These are phyloP conservation scores for Trebouxiophyceae sp. DNA, from an alignment of 163 green algal genomes.

Conservation along the genomic window DNA sequence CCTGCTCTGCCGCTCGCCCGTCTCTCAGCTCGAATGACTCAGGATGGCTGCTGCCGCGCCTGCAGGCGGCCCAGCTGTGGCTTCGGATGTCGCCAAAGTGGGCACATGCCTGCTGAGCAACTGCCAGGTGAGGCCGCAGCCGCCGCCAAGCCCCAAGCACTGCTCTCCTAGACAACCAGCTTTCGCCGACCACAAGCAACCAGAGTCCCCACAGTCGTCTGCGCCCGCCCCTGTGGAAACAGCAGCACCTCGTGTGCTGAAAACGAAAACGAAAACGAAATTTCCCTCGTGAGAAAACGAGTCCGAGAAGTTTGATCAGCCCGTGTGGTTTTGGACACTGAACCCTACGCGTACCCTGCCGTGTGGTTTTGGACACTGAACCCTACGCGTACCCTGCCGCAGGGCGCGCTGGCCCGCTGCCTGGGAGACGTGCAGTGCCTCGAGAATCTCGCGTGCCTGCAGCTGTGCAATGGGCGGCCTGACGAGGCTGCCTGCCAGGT, in stretches of 20 bases:
- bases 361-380: too few species aligned
- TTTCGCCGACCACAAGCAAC: too few species aligned
- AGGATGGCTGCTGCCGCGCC: too few species aligned
- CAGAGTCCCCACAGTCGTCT: too few species aligned
- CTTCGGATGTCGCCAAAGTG: constrained; percentile 42
- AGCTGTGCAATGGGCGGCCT: constrained; percentile 52
- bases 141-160: too few species aligned
- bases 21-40: too few species aligned
- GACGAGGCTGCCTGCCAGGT: constrained; percentile 80
- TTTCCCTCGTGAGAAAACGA: background rate
- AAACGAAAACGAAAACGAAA: background rate
- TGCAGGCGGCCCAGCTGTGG: constrained; percentile 12
- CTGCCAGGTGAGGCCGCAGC: constrained; percentile 49
- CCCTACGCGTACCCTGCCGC: too few species aligned
- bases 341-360: too few species aligned
- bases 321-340: too few species aligned
- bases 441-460: constrained; percentile 80
- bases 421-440: constrained; percentile 65
- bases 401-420: constrained; percentile 66
- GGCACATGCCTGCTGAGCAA: constrained; percentile 54
- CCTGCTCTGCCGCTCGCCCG: too few species aligned
- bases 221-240: too few species aligned
- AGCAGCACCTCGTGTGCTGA: background rate
- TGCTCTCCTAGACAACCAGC: too few species aligned
- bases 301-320: background rate